A percentile compares a stretch with the other conserved stretches of the same genome.
These are phyloP conservation scores for Entomophthora muscae DNA, from an alignment of 371 early-diverging fungal genomes.

Conservation along the genomic window DNA sequence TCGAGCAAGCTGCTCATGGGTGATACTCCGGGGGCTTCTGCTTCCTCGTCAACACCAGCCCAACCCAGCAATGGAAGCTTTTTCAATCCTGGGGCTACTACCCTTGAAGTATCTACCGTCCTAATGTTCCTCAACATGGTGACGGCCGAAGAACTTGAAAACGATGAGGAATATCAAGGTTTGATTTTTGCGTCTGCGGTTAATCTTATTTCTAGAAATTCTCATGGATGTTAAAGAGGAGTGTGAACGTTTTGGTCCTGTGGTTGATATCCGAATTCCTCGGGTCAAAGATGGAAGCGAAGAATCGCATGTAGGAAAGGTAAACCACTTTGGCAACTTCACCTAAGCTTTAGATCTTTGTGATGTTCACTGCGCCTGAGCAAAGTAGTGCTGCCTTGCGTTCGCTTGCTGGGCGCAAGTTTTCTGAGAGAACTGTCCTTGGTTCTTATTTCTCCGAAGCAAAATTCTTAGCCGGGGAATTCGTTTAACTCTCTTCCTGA, in stretches of 20 bases:
- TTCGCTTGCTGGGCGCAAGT: slow-evolving; percentile 85
- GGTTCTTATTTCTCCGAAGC: slow-evolving; percentile 65
- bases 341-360: slow-evolving; percentile 28
- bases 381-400: slow-evolving; percentile 48
- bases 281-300: slow-evolving; percentile 26
- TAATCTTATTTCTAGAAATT: slow-evolving; percentile 47
- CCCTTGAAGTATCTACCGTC: slow-evolving; percentile 49
- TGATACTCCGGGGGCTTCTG: slow-evolving; percentile 13
- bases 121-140: slow-evolving; percentile 93
- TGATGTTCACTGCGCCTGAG: slow-evolving; percentile 41
- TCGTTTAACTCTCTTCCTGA: too few relatives aligned
- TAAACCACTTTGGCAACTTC: background rate
- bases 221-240: slow-evolving; percentile 81
- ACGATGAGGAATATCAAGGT: slow-evolving; percentile 77
- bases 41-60: too few relatives aligned
- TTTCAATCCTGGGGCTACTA: slow-evolving; percentile 13
- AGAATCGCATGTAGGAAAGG: slow-evolving; percentile 69
- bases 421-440: slow-evolving; percentile 83
- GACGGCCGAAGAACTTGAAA: slow-evolving; percentile 61
- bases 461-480: slow-evolving; percentile 22
- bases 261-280: slow-evolving; percentile 69
- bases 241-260: slow-evolving; percentile 68
- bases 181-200: slow-evolving; percentile 15
- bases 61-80: slow-evolving; percentile 10
- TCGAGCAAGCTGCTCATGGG: slow-evolving; percentile 19